phyloP scores from a whole-genome alignment of 148 eudicot genomes.

The Cornus florida region DNA sequence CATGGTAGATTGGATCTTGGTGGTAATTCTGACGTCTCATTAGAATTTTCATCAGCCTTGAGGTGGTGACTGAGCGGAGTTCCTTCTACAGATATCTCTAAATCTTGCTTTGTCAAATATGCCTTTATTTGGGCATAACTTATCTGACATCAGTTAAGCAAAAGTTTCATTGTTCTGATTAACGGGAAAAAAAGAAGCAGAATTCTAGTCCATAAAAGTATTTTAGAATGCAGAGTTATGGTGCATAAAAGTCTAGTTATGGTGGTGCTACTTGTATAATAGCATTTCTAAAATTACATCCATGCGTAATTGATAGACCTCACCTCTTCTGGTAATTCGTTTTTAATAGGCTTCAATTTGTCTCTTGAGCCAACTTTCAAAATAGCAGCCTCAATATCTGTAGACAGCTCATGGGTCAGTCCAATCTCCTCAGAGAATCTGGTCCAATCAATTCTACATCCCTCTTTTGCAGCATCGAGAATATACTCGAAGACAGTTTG shows the following conservation, averaged over 20 bases:
- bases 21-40: constrained; percentile 25
- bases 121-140: constrained; percentile 57
- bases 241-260: background rate
- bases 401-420: constrained; percentile 40
- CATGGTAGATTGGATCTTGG: constrained; percentile 12
- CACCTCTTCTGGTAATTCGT: constrained; percentile 79
- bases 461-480: constrained; percentile 75
- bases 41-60: constrained; percentile 20
- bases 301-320: constrained; percentile 16
- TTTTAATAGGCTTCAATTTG: constrained; percentile 75
- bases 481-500: constrained; percentile 60
- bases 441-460: constrained; percentile 62
- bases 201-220: background rate
- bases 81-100: constrained; percentile 39
- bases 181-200: background rate
- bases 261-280: background rate
- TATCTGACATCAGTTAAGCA: constrained; percentile 34
- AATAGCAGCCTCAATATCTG: constrained; percentile 41
- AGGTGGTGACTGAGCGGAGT: constrained; percentile 18
- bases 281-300: background rate
- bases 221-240: background rate
- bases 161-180: background rate
- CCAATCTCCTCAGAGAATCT: constrained; percentile 64
- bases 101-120: constrained; percentile 52
- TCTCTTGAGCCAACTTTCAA: constrained; percentile 70